A percentile compares a stretch with the other conserved stretches of the same genome.
Evolutionary conservation across 305 asterid genomes (phyloP).

Genomic region (Rubia peregrina): DNA sequence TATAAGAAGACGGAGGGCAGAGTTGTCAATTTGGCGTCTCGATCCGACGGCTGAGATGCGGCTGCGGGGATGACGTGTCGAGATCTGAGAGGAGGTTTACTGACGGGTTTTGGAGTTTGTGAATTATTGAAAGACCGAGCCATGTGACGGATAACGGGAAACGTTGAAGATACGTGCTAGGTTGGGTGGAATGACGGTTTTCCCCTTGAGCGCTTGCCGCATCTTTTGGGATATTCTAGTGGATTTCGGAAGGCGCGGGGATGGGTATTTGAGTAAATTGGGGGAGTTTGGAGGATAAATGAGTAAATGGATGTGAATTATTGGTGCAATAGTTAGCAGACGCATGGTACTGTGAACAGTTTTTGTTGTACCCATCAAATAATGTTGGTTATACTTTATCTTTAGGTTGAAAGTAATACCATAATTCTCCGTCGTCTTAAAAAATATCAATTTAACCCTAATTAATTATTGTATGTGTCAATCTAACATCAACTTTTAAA

Average conservation of each 20-base stretch:
- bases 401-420: too few species aligned
- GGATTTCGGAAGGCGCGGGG: neutral
- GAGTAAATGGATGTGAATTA: neutral
- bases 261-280: neutral
- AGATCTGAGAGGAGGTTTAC: slow-evolving; percentile 16
- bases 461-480: too few species aligned
- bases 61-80: slow-evolving; percentile 20
- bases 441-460: too few species aligned
- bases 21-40: neutral
- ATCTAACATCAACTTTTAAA: too few species aligned
- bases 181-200: neutral
- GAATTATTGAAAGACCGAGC: slow-evolving; percentile 25
- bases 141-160: slow-evolving; percentile 18
- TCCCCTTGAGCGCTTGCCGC: slow-evolving; percentile 11
- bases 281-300: neutral
- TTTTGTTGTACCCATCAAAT: neutral
- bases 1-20: slow-evolving; percentile 1
- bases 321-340: neutral
- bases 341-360: neutral
- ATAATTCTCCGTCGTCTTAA: too few species aligned
- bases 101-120: slow-evolving; percentile 23
- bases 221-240: neutral
- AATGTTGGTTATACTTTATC: neutral
- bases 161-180: neutral
- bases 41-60: neutral